phyloP scores from a whole-genome alignment of 345 rosid species.

The Murraya paniculata region DNA sequence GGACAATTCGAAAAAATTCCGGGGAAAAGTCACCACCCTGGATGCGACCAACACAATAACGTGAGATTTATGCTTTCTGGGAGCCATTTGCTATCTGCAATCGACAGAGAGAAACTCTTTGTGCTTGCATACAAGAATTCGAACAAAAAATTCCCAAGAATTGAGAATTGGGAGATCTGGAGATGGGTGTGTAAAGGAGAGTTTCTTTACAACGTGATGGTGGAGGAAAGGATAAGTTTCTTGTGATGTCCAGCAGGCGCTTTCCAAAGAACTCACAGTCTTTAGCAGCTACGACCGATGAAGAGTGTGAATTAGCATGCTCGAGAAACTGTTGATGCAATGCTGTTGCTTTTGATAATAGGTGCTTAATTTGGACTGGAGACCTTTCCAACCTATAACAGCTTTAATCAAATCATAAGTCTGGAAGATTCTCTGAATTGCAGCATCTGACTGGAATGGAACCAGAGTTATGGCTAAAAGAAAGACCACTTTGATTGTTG shows the following conservation, averaged over 20 bases:
- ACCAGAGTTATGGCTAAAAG: background rate
- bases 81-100: slow-evolving; percentile 16
- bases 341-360: slow-evolving; percentile 22
- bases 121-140: slow-evolving; percentile 18
- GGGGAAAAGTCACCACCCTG: background rate
- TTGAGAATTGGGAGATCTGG: slow-evolving; percentile 1
- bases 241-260: background rate
- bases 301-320: slow-evolving; percentile 22
- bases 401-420: background rate
- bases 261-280: slow-evolving; percentile 9
- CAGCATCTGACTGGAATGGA: slow-evolving; percentile 16
- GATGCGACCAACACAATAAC: slow-evolving; percentile 9
- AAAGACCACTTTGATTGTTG: slow-evolving; percentile 1
- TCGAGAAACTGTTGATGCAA: slow-evolving; percentile 25
- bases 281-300: background rate
- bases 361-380: slow-evolving; percentile 21
- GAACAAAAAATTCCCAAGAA: background rate
- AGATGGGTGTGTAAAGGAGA: slow-evolving; percentile 22
- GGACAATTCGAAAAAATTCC: background rate
- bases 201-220: slow-evolving; percentile 9
- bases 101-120: background rate
- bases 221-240: slow-evolving; percentile 14
- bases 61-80: slow-evolving; percentile 18
- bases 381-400: slow-evolving; percentile 13
- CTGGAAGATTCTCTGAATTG: slow-evolving; percentile 18